These are phyloP conservation scores for Rhizoctonia solani DNA, from an alignment of 1,284 basidiomycete species.

Conservation along the genomic window DNA sequence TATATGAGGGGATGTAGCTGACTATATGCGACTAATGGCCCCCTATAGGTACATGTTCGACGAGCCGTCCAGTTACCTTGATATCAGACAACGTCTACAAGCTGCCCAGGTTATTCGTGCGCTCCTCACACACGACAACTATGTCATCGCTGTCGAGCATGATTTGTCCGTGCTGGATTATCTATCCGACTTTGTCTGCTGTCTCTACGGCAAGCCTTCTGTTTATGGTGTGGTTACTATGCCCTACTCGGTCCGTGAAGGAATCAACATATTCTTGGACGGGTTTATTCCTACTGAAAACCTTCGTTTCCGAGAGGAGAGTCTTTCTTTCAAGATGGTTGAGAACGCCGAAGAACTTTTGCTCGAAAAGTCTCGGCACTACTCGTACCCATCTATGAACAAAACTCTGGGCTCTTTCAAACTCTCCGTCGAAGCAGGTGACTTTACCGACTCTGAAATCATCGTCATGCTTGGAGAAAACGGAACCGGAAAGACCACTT, in stretches of 20 bases:
- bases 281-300: conserved; percentile 99
- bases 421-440: conserved; percentile 82
- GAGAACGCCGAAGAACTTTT: conserved; percentile 89
- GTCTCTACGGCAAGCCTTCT: conserved; percentile 93
- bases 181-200: conserved; percentile 95
- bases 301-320: conserved; percentile 93
- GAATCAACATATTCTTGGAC: conserved; percentile 98
- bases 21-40: conserved; percentile 27
- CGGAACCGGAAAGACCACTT: conserved; percentile 96
- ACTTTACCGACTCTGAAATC: conserved; percentile 95
- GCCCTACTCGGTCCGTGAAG: conserved; percentile 96
- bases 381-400: conserved; percentile 90
- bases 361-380: conserved; percentile 81
- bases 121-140: conserved; percentile 78
- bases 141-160: conserved; percentile 96
- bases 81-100: conserved; percentile 90
- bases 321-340: conserved; percentile 92
- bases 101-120: conserved; percentile 96
- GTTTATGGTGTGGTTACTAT: conserved; percentile 98
- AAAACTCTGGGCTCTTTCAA: conserved; percentile 95
- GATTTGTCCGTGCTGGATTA: conserved; percentile 97
- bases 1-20: conserved; percentile 40
- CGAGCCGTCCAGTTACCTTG: conserved; percentile 95
- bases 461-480: conserved; percentile 98
- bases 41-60: conserved; percentile 89